phyloP scores from a whole-genome alignment of 495 filamentous ascomycete species.

The Penicillium coffeae region DNA sequence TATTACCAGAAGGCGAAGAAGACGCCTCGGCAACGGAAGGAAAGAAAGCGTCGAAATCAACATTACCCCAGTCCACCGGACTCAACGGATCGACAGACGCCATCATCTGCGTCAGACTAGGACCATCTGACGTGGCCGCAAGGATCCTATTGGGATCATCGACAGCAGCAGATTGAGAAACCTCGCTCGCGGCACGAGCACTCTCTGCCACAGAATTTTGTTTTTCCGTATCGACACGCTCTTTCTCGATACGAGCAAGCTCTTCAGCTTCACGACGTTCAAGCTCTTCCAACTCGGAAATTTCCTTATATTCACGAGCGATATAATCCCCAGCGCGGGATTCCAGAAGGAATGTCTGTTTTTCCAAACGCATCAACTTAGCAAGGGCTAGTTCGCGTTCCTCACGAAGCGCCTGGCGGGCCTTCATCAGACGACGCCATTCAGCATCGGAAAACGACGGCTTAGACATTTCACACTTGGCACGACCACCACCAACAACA shows the following conservation, averaged over 20 bases:
- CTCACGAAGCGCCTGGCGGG: too few relatives aligned
- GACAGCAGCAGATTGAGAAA: neutral
- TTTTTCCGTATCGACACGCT: neutral
- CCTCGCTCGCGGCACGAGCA: neutral
- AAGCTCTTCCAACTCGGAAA: too few relatives aligned
- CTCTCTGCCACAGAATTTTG: neutral
- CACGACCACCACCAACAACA: neutral
- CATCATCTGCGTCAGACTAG: neutral
- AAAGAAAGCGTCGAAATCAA: neutral
- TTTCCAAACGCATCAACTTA: neutral
- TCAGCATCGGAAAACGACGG: neutral
- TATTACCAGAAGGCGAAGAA: neutral
- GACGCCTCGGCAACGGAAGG: neutral
- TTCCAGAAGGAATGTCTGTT: neutral
- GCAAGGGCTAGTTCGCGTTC: too few relatives aligned
- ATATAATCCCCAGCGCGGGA: too few relatives aligned
- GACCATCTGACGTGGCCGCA: neutral
- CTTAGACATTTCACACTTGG: neutral
- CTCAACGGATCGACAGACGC: neutral
- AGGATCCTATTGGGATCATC: neutral
- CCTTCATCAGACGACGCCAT: neutral
- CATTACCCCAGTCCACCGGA: neutral
- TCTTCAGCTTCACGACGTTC: too few relatives aligned
- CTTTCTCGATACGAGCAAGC: neutral
- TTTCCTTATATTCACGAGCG: too few relatives aligned